Percentiles rank a stretch among this genome's conserved stretches.
These are phyloP conservation scores for Trypanosoma boissoni DNA, from an alignment of 208 protist genomes.

Conservation along the genomic window DNA sequence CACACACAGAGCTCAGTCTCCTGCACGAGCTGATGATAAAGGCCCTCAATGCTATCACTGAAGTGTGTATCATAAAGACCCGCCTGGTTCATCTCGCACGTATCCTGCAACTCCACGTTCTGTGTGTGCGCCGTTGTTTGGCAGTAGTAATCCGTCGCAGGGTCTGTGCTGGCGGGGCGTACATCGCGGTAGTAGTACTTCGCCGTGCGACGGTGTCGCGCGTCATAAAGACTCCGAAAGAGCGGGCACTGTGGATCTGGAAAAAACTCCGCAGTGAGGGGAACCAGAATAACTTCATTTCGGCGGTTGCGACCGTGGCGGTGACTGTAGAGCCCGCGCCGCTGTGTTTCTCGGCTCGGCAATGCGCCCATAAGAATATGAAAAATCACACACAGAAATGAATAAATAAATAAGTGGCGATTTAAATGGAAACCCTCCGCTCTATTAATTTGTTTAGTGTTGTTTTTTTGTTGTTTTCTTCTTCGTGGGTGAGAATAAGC, in stretches of 20 bases:
- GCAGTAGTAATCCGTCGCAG: conserved; percentile 69
- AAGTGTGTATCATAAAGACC: conserved; percentile 41
- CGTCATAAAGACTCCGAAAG: conserved; percentile 51
- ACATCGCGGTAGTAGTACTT: conserved; percentile 78
- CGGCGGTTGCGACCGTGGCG: conserved; percentile 68
- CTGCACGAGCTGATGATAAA: conserved; percentile 57
- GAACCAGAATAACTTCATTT: conserved; percentile 72
- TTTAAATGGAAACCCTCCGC: too few relatives aligned
- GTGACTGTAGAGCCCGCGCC: conserved; percentile 70
- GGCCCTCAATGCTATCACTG: conserved; percentile 53
- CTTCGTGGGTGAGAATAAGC: too few relatives aligned
- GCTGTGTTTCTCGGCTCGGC: conserved; percentile 75
- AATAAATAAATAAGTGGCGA: too few relatives aligned
- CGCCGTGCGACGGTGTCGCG: conserved; percentile 60
- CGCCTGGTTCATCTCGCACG: conserved; percentile 2
- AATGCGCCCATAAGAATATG: conserved; percentile 77
- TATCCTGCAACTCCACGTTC: conserved; percentile 16
- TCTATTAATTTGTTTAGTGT: conserved; percentile 3
- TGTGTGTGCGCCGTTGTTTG: conserved; percentile 33
- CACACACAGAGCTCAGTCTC: conserved; percentile 67
- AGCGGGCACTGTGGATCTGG: conserved; percentile 54
- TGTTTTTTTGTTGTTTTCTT: conserved; percentile 3
- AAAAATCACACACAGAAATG: too few relatives aligned
- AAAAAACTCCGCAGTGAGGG: conserved; percentile 63
- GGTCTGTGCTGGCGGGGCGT: conserved; percentile 31